Evolutionary conservation across 306 rosid species (phyloP).

Genomic region (Luffa aegyptiaca): DNA sequence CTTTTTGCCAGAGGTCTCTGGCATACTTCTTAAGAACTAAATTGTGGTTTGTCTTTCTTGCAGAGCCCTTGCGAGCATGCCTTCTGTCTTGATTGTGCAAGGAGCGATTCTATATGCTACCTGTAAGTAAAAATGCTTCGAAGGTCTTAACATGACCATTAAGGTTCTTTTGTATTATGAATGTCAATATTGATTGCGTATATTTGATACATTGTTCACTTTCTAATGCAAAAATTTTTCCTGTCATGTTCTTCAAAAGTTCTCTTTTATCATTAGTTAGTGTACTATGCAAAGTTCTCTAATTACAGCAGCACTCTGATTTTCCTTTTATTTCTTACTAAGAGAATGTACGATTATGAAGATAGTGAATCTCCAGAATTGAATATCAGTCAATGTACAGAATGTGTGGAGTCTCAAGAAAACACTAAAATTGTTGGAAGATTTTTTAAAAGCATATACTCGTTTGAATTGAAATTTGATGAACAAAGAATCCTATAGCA

Average conservation of each 20-base stretch:
- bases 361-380: not conserved
- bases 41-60: slow-evolving; percentile 21
- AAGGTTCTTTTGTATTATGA: not conserved
- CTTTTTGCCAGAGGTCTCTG: not conserved
- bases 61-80: slow-evolving; percentile 99
- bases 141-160: not conserved
- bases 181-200: not conserved
- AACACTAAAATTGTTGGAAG: not conserved
- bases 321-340: not conserved
- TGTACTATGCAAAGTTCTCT: not conserved
- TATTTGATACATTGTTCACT: not conserved
- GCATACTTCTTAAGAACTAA: not conserved
- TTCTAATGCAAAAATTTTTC: not conserved
- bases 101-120: slow-evolving; percentile 90
- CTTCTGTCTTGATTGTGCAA: slow-evolving; percentile 91
- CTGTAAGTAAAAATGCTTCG: slow-evolving; percentile 50
- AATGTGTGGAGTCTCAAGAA: not conserved
- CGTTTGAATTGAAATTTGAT: not conserved
- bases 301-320: not conserved
- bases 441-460: not conserved
- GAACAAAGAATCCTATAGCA: not conserved
- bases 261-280: not conserved
- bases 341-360: not conserved
- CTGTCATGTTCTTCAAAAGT: not conserved
- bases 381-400: not conserved